Percentiles rank a stretch among this genome's conserved stretches.
Evolutionary conservation across 2,329 filamentous ascomycete genomes (phyloP).

Genomic region (Chalaropsis ovoidea): DNA sequence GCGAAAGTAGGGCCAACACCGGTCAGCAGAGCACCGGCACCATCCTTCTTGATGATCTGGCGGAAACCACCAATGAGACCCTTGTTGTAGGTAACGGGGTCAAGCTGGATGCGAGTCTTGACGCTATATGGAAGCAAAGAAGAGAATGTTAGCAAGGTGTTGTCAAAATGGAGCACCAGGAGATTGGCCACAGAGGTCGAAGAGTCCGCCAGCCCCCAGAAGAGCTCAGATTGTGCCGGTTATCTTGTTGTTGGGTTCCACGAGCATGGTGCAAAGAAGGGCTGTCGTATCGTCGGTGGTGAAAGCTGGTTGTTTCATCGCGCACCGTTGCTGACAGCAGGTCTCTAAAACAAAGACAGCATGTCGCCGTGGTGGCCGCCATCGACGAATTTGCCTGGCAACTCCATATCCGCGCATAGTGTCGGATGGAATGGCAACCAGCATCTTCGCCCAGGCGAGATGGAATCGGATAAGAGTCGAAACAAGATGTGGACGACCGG

Average conservation of each 20-base stretch:
- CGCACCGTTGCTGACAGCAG: not conserved
- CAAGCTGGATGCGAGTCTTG: slow-evolving; percentile 93
- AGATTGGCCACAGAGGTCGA: not conserved
- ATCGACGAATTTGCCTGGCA: not conserved
- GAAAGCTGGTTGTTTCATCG: not conserved
- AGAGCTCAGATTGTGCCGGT: not conserved
- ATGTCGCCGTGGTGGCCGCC: too few relatives aligned
- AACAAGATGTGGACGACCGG: not conserved
- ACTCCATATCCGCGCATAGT: not conserved
- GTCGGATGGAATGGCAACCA: not conserved
- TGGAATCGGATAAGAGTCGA: not conserved
- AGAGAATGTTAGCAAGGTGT: slow-evolving; percentile 26
- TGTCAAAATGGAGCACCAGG: not conserved
- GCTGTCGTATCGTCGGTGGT: not conserved
- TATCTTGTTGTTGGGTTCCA: not conserved
- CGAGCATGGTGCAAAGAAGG: not conserved
- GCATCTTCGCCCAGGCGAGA: not conserved
- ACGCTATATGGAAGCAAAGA: slow-evolving; percentile 47
- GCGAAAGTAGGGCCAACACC: slow-evolving; percentile 77
- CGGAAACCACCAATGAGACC: slow-evolving; percentile 79
- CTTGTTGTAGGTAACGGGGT: slow-evolving; percentile 78
- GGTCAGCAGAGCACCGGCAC: slow-evolving; percentile 75
- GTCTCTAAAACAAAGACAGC: not conserved
- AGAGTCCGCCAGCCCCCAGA: not conserved
- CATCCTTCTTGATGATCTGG: slow-evolving; percentile 74